Evolutionary conservation across 208 protist genomes (phyloP).

Genomic region (Leishmania major): DNA sequence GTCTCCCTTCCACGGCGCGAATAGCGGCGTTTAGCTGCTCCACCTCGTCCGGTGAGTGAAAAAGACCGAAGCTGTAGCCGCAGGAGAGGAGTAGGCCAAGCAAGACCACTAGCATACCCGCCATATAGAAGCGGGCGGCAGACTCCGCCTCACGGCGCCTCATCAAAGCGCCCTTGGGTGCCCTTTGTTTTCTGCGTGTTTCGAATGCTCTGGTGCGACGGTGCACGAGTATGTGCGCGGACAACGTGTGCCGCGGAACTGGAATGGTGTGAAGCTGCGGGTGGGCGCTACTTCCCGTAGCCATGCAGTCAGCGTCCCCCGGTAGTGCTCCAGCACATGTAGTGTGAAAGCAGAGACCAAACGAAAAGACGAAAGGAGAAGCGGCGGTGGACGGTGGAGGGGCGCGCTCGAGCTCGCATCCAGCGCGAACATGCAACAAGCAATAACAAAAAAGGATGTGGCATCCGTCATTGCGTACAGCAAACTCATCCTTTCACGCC

Average conservation of each 20-base stretch:
- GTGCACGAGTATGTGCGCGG: neutral
- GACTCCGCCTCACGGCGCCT: constrained; percentile 4
- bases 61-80: constrained; percentile 12
- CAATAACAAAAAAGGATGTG: neutral
- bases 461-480: neutral
- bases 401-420: neutral
- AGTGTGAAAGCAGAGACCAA: neutral
- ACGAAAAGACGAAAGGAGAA: neutral
- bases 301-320: neutral
- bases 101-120: constrained; percentile 20
- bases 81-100: constrained; percentile 10
- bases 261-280: neutral
- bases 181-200: neutral
- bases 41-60: constrained; percentile 2
- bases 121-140: constrained; percentile 17
- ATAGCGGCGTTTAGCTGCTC: constrained; percentile 26
- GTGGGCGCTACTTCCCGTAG: neutral
- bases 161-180: neutral
- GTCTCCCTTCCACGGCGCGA: constrained; percentile 16
- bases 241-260: neutral
- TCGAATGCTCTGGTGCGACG: neutral
- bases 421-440: neutral
- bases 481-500: neutral
- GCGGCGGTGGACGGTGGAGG: neutral
- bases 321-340: neutral